Percentiles rank a stretch among this genome's conserved stretches.
Evolutionary conservation across 2,329 filamentous ascomycete species (phyloP).

Genomic region (Fusarium beomiforme): DNA sequence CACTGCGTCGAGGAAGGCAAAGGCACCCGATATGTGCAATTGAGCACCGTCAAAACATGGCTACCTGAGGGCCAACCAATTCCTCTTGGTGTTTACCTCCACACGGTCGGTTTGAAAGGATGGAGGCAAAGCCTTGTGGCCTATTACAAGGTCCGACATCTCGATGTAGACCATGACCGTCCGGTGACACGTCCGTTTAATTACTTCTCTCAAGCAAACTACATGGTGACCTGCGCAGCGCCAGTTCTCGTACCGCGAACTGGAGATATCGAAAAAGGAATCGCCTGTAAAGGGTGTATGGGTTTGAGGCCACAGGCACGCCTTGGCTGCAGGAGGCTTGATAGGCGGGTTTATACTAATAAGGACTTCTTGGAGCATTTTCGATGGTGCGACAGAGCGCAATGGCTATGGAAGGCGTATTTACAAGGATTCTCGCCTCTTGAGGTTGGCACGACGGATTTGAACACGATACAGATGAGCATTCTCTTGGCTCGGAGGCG

Average conservation of each 20-base stretch:
- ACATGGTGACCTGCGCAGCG: background rate
- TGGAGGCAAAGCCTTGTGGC: background rate
- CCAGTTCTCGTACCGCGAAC: background rate
- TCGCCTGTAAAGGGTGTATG: background rate
- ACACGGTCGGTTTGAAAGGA: background rate
- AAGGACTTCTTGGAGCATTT: background rate
- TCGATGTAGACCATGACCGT: background rate
- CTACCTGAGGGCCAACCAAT: rapidly evolving
- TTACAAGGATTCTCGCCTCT: too few species aligned
- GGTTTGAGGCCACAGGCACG: too few species aligned
- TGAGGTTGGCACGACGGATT: too few species aligned
- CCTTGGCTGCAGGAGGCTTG: background rate
- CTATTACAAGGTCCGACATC: rapidly evolving
- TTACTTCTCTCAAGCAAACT: background rate
- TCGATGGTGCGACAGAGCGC: background rate
- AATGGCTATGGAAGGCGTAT: background rate
- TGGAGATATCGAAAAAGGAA: rapidly evolving
- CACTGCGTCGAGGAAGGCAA: constrained; percentile 29
- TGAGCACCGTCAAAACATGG: rapidly evolving
- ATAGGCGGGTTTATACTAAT: background rate
- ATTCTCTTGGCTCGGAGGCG: too few species aligned
- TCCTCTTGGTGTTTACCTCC: background rate
- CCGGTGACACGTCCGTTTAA: background rate
- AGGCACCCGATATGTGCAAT: background rate
- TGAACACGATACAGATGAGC: too few species aligned